A percentile compares a stretch with the other conserved stretches of the same genome.
phyloP scores from a whole-genome alignment of 2,329 filamentous ascomycete genomes.

The Colletotrichum chlorophyti region DNA sequence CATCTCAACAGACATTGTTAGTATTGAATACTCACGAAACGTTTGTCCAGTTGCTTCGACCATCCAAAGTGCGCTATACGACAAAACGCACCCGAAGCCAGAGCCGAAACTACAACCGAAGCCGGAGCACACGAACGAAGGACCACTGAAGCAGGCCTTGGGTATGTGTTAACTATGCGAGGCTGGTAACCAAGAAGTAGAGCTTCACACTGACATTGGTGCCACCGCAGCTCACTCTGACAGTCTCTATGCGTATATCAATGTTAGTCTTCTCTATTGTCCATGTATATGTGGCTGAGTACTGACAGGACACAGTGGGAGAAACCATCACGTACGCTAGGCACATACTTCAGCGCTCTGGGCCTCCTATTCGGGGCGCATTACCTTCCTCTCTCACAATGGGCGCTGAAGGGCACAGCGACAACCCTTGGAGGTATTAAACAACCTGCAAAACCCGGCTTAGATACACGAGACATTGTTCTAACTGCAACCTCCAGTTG shows the following conservation, averaged over 20 bases:
- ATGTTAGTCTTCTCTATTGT: not conserved
- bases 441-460: not conserved
- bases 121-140: no score
- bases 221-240: not conserved
- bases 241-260: conserved; percentile 23
- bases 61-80: not conserved
- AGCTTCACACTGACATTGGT: not conserved
- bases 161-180: not conserved
- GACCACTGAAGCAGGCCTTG: conserved; percentile 2
- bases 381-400: conserved; percentile 9
- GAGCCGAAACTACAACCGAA: no score
- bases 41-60: not conserved
- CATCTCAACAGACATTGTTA: fast-evolving
- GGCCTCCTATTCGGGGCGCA: conserved; percentile 6
- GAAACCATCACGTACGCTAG: conserved; percentile 12
- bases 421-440: conserved; percentile 13
- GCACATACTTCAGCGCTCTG: conserved; percentile 4
- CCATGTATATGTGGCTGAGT: no score
- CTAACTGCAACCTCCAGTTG: not conserved
- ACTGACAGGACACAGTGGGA: conserved; percentile 8
- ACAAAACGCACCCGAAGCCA: not conserved
- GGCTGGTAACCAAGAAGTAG: fast-evolving
- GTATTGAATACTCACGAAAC: not conserved
- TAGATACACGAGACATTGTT: not conserved
- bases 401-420: conserved; percentile 4